phyloP scores from a whole-genome alignment of 2,329 filamentous ascomycete species.

The Penicillium sp. region DNA sequence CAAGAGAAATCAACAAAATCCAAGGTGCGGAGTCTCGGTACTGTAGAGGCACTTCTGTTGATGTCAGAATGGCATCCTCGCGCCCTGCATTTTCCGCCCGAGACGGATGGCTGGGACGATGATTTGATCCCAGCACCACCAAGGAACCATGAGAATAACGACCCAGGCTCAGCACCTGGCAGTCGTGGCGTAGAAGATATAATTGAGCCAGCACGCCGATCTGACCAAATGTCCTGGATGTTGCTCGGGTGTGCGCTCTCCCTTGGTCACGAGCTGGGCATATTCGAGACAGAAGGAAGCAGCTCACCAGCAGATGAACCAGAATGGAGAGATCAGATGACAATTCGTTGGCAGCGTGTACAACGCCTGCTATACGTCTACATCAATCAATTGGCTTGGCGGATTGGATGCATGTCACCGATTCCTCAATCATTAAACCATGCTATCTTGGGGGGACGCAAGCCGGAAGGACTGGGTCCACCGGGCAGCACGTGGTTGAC shows the following conservation, averaged over 20 bases:
- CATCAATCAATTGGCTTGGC: constrained; percentile 51
- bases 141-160: constrained; percentile 26
- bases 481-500: constrained; percentile 49
- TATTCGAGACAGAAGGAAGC: constrained; percentile 45
- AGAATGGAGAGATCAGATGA: constrained; percentile 29
- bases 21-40: constrained; percentile 49
- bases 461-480: constrained; percentile 34
- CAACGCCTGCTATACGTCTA: constrained; percentile 46
- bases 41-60: constrained; percentile 53
- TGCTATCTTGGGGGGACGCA: constrained; percentile 29
- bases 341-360: constrained; percentile 34
- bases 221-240: constrained; percentile 61
- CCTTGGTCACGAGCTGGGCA: constrained; percentile 51
- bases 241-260: constrained; percentile 53
- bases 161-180: constrained; percentile 28
- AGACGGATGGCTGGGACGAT: constrained; percentile 56
- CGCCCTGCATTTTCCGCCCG: constrained; percentile 53
- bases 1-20: constrained; percentile 53
- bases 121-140: constrained; percentile 46
- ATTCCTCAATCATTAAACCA: constrained; percentile 46
- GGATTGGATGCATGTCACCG: constrained; percentile 51
- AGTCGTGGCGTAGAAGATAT: constrained; percentile 53
- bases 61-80: constrained; percentile 59
- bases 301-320: constrained; percentile 21
- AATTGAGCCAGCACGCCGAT: constrained; percentile 52